Evolutionary conservation across 2,329 filamentous ascomycete species (phyloP).

Genomic region (Teratosphaeria zuluensis): DNA sequence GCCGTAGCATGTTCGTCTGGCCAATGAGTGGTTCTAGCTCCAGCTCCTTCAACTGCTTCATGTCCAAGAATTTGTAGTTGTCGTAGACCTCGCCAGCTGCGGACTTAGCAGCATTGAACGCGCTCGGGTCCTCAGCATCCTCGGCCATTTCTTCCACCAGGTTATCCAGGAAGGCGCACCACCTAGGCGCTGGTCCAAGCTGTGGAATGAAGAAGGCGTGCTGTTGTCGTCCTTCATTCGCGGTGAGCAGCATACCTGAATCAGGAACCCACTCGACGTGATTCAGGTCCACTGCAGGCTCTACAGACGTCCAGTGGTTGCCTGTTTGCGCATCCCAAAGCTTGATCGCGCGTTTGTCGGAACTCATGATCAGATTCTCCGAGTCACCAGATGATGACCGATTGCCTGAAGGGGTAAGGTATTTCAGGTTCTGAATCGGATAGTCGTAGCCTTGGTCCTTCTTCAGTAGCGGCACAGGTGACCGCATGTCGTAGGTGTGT

Average conservation of each 20-base stretch:
- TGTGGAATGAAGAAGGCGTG: constrained; percentile 93
- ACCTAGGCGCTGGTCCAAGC: constrained; percentile 82
- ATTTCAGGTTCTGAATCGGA: constrained; percentile 73
- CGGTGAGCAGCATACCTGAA: constrained; percentile 89
- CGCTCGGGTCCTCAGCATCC: constrained; percentile 54
- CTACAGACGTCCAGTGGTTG: constrained; percentile 87
- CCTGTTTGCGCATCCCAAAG: constrained; percentile 82
- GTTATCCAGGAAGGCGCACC: constrained; percentile 95
- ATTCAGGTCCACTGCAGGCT: constrained; percentile 90
- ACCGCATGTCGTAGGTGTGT: constrained; percentile 84
- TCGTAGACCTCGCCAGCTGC: constrained; percentile 75
- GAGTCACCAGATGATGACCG: constrained; percentile 56
- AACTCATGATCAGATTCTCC: constrained; percentile 69
- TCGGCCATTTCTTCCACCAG: constrained; percentile 99
- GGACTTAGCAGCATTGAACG: constrained; percentile 38
- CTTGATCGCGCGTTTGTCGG: constrained; percentile 94
- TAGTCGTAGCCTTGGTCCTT: constrained; percentile 97
- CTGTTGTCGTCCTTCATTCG: constrained; percentile 92
- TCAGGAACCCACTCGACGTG: constrained; percentile 87
- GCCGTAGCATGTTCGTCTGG: constrained; percentile 77
- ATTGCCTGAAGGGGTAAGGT: constrained; percentile 54
- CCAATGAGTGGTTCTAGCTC: constrained; percentile 84
- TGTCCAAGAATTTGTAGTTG: constrained; percentile 96
- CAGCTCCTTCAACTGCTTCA: constrained; percentile 73
- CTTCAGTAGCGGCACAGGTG: constrained; percentile 71